Base-by-base conservation (phyloP, 2,329 filamentous ascomycete genomes). In the Hypoxylon sp. region DNA sequence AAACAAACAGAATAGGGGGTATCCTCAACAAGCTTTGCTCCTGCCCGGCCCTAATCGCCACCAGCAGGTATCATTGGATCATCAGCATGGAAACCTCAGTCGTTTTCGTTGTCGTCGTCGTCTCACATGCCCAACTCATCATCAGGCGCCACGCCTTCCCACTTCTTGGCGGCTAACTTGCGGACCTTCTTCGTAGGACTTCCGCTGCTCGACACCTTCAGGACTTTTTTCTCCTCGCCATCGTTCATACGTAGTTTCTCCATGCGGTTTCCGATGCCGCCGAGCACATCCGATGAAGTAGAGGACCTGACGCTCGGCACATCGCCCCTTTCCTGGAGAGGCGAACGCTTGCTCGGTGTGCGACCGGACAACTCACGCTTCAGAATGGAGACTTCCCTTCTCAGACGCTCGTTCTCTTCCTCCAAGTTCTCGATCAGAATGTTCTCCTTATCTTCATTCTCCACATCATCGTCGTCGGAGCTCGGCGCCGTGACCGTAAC, bases 381-480 rank as follows among this genome's bases (percentile, higher is more conserved):
- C 24, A 94, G 78, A 2, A 89, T 82, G 1, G 84, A 84, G 19
- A 94, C 83, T 74, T 92, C 91, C 24, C 86, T 85, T 13, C 90
- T 85, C 39, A 95, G 83, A 2, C 87, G 83, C 67, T 92, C 89
- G 60, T 94, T 94, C 76, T 94, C 92, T 54, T 88, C 81, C 74
- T 92, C 88, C 0, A 94, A 81, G 50, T 91, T 86, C 74, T 91
- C 87, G 5, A 90, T 82, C 1, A 88, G 78, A 1, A 87, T 80
- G 48, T 91, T 91, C 76, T 91, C 87, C 73, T 92, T 91, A 70
- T 88, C 82, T 6, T 85, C 81, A 10, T 84, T 81, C 9, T 80
- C 81, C 8, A 78, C 77, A 0, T 86, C 83, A 56, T 86, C 81
- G 79, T 63, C 83, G 79, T 80, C 83, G 70, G 79, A 80, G 73